Evolutionary conservation across 768 basidiomycete genomes (phyloP).

Genomic region (Sarcodon sp.): DNA sequence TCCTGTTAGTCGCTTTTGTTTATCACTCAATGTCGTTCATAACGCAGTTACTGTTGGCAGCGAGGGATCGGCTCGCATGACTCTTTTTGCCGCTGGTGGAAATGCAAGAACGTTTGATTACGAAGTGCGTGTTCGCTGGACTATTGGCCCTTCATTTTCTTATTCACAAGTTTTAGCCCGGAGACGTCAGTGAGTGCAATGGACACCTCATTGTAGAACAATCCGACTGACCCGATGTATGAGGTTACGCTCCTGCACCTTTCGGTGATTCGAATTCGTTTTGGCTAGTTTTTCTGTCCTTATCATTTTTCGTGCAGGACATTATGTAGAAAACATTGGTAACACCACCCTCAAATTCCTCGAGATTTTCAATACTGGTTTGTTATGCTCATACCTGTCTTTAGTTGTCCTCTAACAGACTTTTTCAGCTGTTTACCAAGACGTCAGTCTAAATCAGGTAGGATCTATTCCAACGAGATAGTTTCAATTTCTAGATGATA

Average conservation of each 20-base stretch:
- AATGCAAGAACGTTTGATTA: constrained; percentile 51
- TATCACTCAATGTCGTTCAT: constrained; percentile 1
- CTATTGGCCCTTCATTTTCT: background rate
- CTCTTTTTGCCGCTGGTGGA: constrained; percentile 37
- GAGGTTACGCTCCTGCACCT: constrained; percentile 43
- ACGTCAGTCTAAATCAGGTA: too few relatives aligned
- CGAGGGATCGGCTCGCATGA: constrained; percentile 39
- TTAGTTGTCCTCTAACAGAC: too few relatives aligned
- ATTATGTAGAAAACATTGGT: constrained; percentile 31
- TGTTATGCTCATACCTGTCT: too few relatives aligned
- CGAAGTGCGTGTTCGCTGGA: constrained; percentile 19
- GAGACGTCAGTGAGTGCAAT: constrained; percentile 37
- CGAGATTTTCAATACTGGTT: constrained; percentile 21
- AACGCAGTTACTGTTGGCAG: constrained; percentile 17
- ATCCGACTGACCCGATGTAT: background rate
- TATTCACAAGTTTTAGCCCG: constrained; percentile 21
- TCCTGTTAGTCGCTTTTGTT: constrained; percentile 5
- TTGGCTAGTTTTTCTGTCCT: background rate
- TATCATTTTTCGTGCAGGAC: constrained; percentile 11
- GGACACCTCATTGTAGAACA: background rate
- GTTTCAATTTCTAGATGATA: too few relatives aligned
- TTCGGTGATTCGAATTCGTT: constrained; percentile 24
- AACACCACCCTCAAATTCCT: constrained; percentile 23
- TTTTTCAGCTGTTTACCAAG: too few relatives aligned
- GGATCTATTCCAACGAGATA: too few relatives aligned